Evolutionary conservation across 768 basidiomycete species (phyloP).

Genomic region (Lyophyllum atratum): DNA sequence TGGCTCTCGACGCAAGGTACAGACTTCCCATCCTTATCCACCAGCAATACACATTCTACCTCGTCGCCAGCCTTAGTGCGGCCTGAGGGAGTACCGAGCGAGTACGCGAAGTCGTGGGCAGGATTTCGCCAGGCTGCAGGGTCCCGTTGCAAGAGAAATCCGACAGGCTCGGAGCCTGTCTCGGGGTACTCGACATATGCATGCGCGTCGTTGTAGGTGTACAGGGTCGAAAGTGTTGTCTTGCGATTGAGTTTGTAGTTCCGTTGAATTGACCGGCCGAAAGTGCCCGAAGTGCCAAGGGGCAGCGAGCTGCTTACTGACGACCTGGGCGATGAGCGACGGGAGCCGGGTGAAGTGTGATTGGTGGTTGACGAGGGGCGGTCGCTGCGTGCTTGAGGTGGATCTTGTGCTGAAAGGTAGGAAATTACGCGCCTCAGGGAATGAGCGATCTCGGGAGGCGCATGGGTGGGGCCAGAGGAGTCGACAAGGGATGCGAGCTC

Average conservation of each 20-base stretch:
- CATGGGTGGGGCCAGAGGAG: not conserved
- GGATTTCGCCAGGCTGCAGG: not conserved
- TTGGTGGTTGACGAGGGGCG: not conserved
- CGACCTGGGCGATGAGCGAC: not conserved
- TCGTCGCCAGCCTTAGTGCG: not conserved
- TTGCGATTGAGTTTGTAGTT: not conserved
- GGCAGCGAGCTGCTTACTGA: not conserved
- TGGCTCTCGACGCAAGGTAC: not conserved
- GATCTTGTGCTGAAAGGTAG: not conserved
- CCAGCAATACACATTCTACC: not conserved
- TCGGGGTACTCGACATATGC: not conserved
- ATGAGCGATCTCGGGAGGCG: not conserved
- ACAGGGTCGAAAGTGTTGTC: not conserved
- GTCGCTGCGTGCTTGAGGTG: not conserved
- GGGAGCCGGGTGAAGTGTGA: not conserved
- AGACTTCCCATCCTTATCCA: not conserved
- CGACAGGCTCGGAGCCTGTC: not conserved
- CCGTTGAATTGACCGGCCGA: not conserved
- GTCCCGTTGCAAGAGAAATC: not conserved
- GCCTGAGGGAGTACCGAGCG: not conserved
- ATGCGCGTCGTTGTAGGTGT: not conserved
- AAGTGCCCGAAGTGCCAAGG: not conserved
- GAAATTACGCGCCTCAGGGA: not conserved
- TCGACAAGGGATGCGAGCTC: not conserved
- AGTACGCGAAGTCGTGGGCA: not conserved